Evolutionary conservation across 805 yeast species (phyloP), one percentile per base, ranked within the genome.

Genomic region (Saccharomyces paradoxus): DNA sequence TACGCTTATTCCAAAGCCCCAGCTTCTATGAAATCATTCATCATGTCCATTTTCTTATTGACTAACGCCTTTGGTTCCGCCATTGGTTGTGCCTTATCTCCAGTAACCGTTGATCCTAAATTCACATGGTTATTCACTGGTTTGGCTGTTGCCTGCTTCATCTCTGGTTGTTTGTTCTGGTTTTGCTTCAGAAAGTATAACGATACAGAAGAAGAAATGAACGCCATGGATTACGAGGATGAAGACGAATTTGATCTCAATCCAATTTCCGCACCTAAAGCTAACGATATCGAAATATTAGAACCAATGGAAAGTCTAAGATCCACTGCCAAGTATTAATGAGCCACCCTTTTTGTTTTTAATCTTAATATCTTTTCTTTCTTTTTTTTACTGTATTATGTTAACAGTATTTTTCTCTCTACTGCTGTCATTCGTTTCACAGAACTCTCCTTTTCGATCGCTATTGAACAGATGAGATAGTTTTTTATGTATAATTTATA

Each of bases 1-100:
- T 86, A 85, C 66, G 95, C 95, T 21, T 87, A 85, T 73, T 82
- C 90, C 28, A 84, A 87, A 73, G 92, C 94, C 5, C 94, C 94
- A 46, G 77, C 77, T 8, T 72, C 78, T 46, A 72, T 74, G 76
- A 75, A 72, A 57, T 70, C 75, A 21, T 67, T 74, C 46, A 71
- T 72, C 49, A 74, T 74, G 77, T 77, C 84, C 14, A 59, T 75
- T 51, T 86, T 83, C 75, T 75, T 87, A 64, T 72, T 87, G 55
- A 85, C 87, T 46, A 83, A 77, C 60, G 94, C 95, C n/a, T 63
- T 84, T 51, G 90, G 94, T 55, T 79, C 92, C 27, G 89, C 90
- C 22, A 64, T 86, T 49, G 89, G 91, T 63, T 82, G 83, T 69
- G 88, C 89, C 13, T 73, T 85, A 52, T 80, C 87, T 17, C 78